Evolutionary conservation across 768 basidiomycete genomes (phyloP).

Genomic region (Trichaptum fuscoviolaceum): DNA sequence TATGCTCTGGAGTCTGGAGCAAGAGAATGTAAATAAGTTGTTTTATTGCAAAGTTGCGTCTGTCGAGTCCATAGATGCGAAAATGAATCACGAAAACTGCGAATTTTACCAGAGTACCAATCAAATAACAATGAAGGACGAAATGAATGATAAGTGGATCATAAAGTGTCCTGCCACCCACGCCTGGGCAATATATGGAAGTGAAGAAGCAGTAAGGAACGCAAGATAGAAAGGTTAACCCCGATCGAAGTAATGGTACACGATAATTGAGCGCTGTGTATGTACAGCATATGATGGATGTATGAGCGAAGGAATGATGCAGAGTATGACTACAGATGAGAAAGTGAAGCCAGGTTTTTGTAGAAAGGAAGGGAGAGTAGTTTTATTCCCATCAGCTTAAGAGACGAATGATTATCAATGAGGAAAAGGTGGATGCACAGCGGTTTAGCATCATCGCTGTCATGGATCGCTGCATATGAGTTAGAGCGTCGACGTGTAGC

Average conservation of each 20-base stretch:
- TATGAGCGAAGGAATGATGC: neutral
- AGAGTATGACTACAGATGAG: neutral
- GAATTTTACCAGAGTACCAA: neutral
- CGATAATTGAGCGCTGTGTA: neutral
- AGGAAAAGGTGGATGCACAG: neutral
- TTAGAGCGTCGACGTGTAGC: neutral
- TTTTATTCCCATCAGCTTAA: neutral
- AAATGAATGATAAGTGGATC: neutral
- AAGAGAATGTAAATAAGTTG: neutral
- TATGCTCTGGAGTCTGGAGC: neutral
- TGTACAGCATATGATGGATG: neutral
- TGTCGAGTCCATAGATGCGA: neutral
- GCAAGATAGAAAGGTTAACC: neutral
- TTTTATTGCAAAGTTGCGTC: neutral
- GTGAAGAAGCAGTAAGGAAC: neutral
- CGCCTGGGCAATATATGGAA: neutral
- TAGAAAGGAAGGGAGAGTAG: neutral
- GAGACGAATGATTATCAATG: neutral
- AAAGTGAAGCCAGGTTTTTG: neutral
- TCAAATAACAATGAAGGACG: too few relatives aligned
- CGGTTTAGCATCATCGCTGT: neutral
- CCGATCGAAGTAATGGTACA: neutral
- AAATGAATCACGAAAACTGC: neutral
- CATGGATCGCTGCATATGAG: neutral
- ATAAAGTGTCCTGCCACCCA: neutral